Evolutionary conservation across 257 asterid species (phyloP), one percentile per base, ranked within the genome.

Genomic region (Avicennia marina): DNA sequence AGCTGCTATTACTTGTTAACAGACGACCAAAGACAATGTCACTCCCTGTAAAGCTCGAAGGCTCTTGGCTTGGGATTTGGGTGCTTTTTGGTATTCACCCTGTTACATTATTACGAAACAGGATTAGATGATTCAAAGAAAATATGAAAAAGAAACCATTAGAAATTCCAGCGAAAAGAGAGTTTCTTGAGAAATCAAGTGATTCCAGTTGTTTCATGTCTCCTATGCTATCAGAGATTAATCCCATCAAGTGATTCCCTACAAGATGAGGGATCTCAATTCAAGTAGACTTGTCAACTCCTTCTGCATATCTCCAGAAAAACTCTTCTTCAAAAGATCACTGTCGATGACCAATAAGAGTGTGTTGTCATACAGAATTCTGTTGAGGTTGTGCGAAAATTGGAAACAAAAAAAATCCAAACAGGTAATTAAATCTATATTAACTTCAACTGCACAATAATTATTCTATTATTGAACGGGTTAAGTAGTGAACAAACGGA

Each of bases 71-170:
- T 12, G 2, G 13, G 5, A 64, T 13, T 27, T 55, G 70, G 3
- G 63, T 55, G 50, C 56, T 64, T 34, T 55, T 19, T n/a, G 72
- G 67, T 22, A 66, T 66, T 47, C 19, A 52, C 32, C 72, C 72
- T 2, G 12, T 51, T 32, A 59, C 12, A 36, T 60, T 33, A 34
- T 59, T 59, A 34, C 15, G 21, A 36, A 63, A 53, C 33, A 65
- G n/a, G 26, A 36, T 31, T 34, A 56, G 10, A 27, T 56, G 17
- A 31, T 8, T 31, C 50, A 65, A 27, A 16, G 51, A 17, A 15
- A n/a, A n/a, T n/a, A n/a, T n/a, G n/a, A n/a, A n/a, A n/a, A n/a
- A n/a, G n/a, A n/a, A n/a, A n/a, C n/a, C n/a, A n/a, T n/a, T n/a
- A n/a, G n/a, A n/a, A n/a, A n/a, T n/a, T n/a, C n/a, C n/a, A n/a